These are phyloP conservation scores for Phylloporus arenicola DNA, from an alignment of 768 basidiomycete species.

Conservation along the genomic window DNA sequence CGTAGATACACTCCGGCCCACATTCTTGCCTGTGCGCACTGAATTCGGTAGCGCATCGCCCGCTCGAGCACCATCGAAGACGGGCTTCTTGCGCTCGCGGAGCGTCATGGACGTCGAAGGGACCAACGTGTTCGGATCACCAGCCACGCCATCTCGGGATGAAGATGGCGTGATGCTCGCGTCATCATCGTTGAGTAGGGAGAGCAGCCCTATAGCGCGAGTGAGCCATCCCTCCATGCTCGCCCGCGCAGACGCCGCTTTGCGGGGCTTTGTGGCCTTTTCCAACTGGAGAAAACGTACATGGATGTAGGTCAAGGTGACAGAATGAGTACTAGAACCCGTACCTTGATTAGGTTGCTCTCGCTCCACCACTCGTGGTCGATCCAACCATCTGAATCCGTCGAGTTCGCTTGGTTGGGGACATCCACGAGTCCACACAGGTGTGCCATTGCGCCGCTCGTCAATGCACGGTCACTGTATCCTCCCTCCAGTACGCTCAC, in stretches of 20 bases:
- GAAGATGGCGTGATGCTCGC: background rate
- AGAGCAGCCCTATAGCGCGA: slow-evolving; percentile 37
- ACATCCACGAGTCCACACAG: slow-evolving; percentile 54
- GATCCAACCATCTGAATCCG: slow-evolving; percentile 18
- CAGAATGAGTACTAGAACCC: background rate
- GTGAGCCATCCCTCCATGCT: slow-evolving; percentile 53
- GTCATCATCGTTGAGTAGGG: slow-evolving; percentile 6
- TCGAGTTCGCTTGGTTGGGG: background rate
- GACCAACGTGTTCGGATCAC: slow-evolving; percentile 2
- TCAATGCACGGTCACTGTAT: slow-evolving; percentile 86
- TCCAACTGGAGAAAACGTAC: slow-evolving; percentile 45
- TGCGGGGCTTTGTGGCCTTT: slow-evolving; percentile 56
- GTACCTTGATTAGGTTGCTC: slow-evolving; percentile 55
- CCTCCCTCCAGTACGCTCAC: slow-evolving; percentile 94
- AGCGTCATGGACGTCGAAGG: slow-evolving; percentile 43
- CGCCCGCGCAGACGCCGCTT: slow-evolving; percentile 33
- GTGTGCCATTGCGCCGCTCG: slow-evolving; percentile 79
- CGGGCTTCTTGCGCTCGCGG: slow-evolving; percentile 41
- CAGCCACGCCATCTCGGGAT: background rate
- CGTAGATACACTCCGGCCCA: slow-evolving; percentile 4
- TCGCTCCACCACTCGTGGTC: slow-evolving; percentile 59
- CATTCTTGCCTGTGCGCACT: background rate
- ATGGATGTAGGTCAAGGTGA: background rate
- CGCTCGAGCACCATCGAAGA: background rate
- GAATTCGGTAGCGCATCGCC: background rate